phyloP scores from a whole-genome alignment of 192 early-diverging fungal genomes.

The Coemansia sp. region DNA sequence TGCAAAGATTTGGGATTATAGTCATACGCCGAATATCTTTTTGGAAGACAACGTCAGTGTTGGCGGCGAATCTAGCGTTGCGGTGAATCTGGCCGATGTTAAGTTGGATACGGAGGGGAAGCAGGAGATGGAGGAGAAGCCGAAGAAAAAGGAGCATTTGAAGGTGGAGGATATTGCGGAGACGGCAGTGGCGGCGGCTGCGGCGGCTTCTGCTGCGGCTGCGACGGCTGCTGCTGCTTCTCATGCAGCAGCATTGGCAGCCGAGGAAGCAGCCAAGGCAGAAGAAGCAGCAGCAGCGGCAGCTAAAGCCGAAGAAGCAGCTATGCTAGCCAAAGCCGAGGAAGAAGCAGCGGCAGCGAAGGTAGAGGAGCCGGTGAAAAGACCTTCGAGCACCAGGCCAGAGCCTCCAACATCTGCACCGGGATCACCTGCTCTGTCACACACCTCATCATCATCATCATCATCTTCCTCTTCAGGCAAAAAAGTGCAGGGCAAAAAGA shows the following conservation, averaged over 20 bases:
- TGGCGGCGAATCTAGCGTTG: slow-evolving; percentile 21
- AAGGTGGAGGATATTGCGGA: slow-evolving; percentile 38
- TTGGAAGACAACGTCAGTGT: slow-evolving; percentile 5
- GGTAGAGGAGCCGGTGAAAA: slow-evolving; percentile 4
- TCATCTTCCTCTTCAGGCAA: background rate
- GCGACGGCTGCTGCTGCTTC: background rate
- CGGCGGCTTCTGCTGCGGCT: slow-evolving; percentile 13
- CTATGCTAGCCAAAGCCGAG: too few species aligned
- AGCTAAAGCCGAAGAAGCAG: too few species aligned
- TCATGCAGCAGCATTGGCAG: background rate
- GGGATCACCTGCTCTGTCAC: slow-evolving; percentile 1
- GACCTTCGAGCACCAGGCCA: slow-evolving; percentile 34
- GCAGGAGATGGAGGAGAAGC: slow-evolving; percentile 17
- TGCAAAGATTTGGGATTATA: slow-evolving; percentile 38
- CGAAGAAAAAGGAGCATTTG: slow-evolving; percentile 16
- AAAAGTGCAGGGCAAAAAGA: slow-evolving; percentile 6
- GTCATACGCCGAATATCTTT: slow-evolving; percentile 44
- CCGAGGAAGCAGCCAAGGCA: slow-evolving; percentile 11
- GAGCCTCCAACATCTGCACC: slow-evolving; percentile 28
- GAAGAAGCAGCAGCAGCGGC: slow-evolving; percentile 3
- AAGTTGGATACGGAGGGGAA: slow-evolving; percentile 11
- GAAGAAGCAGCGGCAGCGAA: too few species aligned
- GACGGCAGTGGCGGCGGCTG: slow-evolving; percentile 30
- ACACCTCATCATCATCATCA: slow-evolving; percentile 6
- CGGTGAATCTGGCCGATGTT: slow-evolving; percentile 23